phyloP scores from a whole-genome alignment of 306 rosid species.

The Quercus aquifolioides region DNA sequence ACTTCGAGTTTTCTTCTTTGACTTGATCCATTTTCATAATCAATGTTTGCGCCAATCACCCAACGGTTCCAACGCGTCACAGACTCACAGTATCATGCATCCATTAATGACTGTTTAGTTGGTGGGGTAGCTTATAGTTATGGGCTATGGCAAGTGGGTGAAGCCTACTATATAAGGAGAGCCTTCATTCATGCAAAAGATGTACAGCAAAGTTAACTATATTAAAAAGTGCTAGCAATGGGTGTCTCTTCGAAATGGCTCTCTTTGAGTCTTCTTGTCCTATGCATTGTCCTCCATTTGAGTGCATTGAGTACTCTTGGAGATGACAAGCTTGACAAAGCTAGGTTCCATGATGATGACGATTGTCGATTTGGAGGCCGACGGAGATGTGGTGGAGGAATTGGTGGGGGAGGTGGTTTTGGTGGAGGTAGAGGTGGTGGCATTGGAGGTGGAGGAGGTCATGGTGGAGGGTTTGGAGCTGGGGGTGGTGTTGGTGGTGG shows the following conservation, averaged over 20 bases:
- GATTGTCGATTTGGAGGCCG: constrained; percentile 54
- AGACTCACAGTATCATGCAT: constrained; percentile 29
- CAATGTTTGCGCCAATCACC: constrained; percentile 33
- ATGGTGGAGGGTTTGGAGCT: neutral
- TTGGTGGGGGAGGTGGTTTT: constrained; percentile 11
- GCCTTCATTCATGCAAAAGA: neutral
- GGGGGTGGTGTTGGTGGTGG: constrained; percentile 10
- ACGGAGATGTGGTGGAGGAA: constrained; percentile 42
- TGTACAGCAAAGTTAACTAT: neutral
- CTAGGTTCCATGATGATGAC: constrained; percentile 34
- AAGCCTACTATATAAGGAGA: constrained; percentile 51
- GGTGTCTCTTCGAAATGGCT: constrained; percentile 45
- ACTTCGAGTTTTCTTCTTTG: neutral
- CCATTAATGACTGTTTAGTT: constrained; percentile 25
- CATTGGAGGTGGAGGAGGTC: constrained; percentile 15
- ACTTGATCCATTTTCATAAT: constrained; percentile 24
- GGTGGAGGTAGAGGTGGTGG: constrained; percentile 1
- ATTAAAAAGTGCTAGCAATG: constrained; percentile 19
- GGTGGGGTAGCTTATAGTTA: neutral
- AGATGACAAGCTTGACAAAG: constrained; percentile 47
- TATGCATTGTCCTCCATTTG: constrained; percentile 55
- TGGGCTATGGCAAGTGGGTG: constrained; percentile 1
- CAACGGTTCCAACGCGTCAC: constrained; percentile 46
- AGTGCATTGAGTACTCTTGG: constrained; percentile 37
- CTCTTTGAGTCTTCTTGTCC: constrained; percentile 29